A percentile compares a stretch with the other conserved stretches of the same genome.
phyloP scores from a whole-genome alignment of 148 eudicot genomes.

The Rhododendron henanense region DNA sequence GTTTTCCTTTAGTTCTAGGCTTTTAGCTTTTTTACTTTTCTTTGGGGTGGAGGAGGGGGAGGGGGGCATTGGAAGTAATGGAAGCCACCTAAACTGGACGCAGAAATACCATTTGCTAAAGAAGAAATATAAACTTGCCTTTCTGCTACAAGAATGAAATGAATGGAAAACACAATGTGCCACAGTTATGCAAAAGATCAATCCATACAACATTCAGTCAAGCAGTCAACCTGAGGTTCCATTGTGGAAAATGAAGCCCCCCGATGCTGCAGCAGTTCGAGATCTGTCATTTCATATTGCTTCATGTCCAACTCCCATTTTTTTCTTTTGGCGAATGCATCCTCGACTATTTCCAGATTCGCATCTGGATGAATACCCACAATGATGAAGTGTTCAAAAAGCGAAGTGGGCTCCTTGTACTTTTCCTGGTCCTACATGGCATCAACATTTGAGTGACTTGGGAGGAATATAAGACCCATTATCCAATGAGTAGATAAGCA shows the following conservation, averaged over 20 bases:
- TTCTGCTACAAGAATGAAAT: background rate
- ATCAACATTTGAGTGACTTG: conserved; percentile 18
- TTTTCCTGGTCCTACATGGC: conserved; percentile 55
- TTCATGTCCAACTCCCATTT: conserved; percentile 55
- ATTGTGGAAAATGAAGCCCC: conserved; percentile 53
- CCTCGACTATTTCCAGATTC: conserved; percentile 76
- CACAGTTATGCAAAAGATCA: background rate
- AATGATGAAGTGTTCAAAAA: conserved; percentile 88
- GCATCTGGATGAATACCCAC: conserved; percentile 86
- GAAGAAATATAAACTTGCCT: background rate
- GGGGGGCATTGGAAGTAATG: background rate
- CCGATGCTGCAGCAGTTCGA: conserved; percentile 27
- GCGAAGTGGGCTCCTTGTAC: conserved; percentile 71
- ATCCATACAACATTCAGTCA: background rate
- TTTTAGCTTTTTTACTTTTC: background rate
- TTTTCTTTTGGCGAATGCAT: conserved; percentile 71
- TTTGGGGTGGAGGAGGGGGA: background rate
- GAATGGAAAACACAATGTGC: background rate
- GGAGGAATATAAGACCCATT: background rate
- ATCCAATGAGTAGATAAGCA: background rate
- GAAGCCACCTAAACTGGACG: background rate
- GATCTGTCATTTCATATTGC: conserved; percentile 33
- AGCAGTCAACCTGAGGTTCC: conserved; percentile 79
- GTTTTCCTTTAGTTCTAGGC: background rate
- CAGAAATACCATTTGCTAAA: background rate